Conservation (phyloP, 2,329 filamentous ascomycete species). For the Cadophora gregata region DNA sequence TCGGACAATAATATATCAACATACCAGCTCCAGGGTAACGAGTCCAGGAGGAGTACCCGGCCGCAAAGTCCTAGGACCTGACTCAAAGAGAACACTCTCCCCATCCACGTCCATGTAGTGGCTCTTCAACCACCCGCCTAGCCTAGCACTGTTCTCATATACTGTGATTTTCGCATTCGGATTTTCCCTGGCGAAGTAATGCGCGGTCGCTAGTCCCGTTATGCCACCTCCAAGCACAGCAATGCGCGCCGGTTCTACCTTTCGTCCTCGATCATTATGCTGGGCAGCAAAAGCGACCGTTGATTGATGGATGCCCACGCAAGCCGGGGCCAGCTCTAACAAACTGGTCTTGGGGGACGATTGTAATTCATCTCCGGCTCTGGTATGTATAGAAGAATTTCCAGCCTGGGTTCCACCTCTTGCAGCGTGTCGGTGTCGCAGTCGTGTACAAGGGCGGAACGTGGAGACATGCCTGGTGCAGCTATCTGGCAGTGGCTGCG, state of each 20-base stretch:
- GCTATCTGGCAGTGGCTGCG: conserved; percentile 15
- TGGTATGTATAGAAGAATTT: conserved; percentile 14
- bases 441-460: not conserved
- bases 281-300: not conserved
- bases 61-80: conserved; percentile 68
- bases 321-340: not conserved
- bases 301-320: not conserved
- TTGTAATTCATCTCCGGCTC: conserved; percentile 11
- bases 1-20: not conserved
- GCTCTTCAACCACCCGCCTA: conserved; percentile 87
- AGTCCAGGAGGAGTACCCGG: conserved; percentile 35
- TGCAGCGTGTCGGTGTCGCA: conserved; percentile 8
- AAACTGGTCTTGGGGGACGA: not conserved
- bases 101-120: conserved; percentile 62
- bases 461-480: conserved; percentile 23
- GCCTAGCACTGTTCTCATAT: conserved; percentile 72
- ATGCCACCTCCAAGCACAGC: conserved; percentile 83
- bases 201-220: conserved; percentile 79
- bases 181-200: conserved; percentile 75
- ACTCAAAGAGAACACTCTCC: conserved; percentile 78
- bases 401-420: conserved; percentile 8
- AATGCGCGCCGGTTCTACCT: conserved; percentile 45
- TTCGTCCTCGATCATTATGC: conserved; percentile 7
- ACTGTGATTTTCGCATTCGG: conserved; percentile 75
- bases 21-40: conserved; percentile 38